Evolutionary conservation across 2,329 filamentous ascomycete genomes (phyloP).

Genomic region (Trichoderma sp.): DNA sequence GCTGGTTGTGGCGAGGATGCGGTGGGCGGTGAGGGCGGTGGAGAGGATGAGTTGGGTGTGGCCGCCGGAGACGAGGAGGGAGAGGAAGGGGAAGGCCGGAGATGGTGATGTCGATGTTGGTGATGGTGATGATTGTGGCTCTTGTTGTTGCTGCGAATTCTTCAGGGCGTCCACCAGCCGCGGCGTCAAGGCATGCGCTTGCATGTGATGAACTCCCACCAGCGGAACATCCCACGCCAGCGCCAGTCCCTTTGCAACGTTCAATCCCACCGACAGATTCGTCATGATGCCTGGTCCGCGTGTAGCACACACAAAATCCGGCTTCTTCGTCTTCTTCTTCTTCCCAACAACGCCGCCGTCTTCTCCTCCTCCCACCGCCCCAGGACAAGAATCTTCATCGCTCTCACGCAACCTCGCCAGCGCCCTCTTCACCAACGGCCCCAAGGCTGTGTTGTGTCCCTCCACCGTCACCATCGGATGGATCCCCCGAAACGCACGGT

Average conservation of each 20-base stretch:
- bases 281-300: conserved; percentile 85
- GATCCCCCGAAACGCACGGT: conserved; percentile 70
- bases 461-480: conserved; percentile 72
- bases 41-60: conserved; percentile 86
- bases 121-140: not conserved
- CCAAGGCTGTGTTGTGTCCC: conserved; percentile 71
- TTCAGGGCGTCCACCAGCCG: conserved; percentile 61
- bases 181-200: conserved; percentile 88
- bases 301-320: conserved; percentile 85
- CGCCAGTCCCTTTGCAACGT: conserved; percentile 82
- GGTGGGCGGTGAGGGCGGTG: conserved; percentile 62
- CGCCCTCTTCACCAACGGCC: conserved; percentile 63
- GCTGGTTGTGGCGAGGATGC: conserved; percentile 66
- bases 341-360: not conserved
- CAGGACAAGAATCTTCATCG: not conserved
- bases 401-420: conserved; percentile 48
- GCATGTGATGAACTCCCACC: conserved; percentile 93
- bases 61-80: conserved; percentile 84
- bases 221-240: conserved; percentile 80
- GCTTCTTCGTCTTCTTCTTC: conserved; percentile 40
- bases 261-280: conserved; percentile 73
- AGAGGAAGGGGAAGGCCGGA: conserved; percentile 78
- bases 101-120: conserved; percentile 16
- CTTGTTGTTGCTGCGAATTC: not conserved
- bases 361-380: not conserved